Percentiles rank a stretch among this genome's conserved stretches.
Evolutionary conservation across 192 early-diverging fungal species (phyloP).

Genomic region (Neocallimastix lanati): DNA sequence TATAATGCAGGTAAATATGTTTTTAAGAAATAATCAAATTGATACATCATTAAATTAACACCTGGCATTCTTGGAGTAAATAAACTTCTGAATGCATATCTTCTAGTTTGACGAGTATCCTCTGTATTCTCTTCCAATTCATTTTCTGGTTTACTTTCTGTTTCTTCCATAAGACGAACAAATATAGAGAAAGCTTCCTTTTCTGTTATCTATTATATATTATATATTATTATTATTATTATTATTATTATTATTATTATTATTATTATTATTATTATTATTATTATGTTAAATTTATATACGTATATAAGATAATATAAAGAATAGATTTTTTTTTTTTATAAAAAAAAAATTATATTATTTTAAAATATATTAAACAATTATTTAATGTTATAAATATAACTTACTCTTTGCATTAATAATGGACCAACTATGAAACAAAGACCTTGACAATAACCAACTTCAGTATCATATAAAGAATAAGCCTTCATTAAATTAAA

Average conservation of each 20-base stretch:
- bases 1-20: slow-evolving; percentile 65
- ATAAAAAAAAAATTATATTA: no score
- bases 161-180: slow-evolving; percentile 65
- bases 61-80: slow-evolving; percentile 80
- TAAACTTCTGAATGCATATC: slow-evolving; percentile 50
- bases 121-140: not conserved
- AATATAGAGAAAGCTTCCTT: slow-evolving; percentile 90
- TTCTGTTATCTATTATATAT: slow-evolving; percentile 97
- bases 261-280: no score
- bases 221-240: no score
- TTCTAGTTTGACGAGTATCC: not conserved
- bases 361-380: no score
- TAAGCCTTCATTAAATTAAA: slow-evolving; percentile 88
- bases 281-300: no score
- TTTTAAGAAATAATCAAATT: slow-evolving; percentile 71
- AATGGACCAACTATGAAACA: slow-evolving; percentile 81
- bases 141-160: not conserved
- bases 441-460: slow-evolving; percentile 98
- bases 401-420: slow-evolving; percentile 57
- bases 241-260: no score
- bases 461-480: slow-evolving; percentile 72
- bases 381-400: no score
- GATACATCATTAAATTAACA: slow-evolving; percentile 71
- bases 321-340: no score
- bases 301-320: no score